Conservation (phyloP, 495 filamentous ascomycete species). For the Lentithecium fluviatile region DNA sequence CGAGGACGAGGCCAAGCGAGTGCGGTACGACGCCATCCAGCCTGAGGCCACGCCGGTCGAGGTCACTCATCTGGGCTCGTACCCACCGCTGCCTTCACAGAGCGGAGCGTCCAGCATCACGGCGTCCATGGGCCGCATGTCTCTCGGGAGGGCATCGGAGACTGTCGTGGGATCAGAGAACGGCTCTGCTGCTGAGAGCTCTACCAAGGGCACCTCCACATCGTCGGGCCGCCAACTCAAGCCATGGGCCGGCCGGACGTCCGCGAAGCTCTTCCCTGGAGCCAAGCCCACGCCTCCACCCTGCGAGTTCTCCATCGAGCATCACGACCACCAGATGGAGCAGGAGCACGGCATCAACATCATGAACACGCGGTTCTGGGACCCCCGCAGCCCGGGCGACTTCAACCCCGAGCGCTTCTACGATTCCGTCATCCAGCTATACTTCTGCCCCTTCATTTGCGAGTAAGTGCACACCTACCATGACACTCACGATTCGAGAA, state of each 20-base stretch:
- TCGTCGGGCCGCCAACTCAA: neutral
- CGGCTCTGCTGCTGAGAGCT: neutral
- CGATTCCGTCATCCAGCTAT: slow-evolving; percentile 26
- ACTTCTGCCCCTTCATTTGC: slow-evolving; percentile 43
- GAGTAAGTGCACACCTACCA: slow-evolving; percentile 28
- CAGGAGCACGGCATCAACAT: slow-evolving; percentile 31
- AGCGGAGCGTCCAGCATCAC: neutral
- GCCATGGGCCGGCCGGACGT: neutral
- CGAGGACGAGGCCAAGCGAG: slow-evolving; percentile 1
- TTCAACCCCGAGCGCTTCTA: slow-evolving; percentile 40
- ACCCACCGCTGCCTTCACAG: slow-evolving; percentile 19
- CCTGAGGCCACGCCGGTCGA: slow-evolving; percentile 5
- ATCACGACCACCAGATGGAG: slow-evolving; percentile 17
- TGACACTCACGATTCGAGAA: neutral
- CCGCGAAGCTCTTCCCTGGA: slow-evolving; percentile 28
- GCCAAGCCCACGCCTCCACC: slow-evolving; percentile 30
- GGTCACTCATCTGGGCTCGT: neutral
- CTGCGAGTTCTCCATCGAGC: slow-evolving; percentile 7
- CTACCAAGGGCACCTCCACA: neutral
- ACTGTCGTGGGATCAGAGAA: neutral
- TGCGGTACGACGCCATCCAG: slow-evolving; percentile 1
- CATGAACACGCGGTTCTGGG: slow-evolving; percentile 39
- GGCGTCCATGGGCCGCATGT: no score
- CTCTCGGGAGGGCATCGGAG: no score
- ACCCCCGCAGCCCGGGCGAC: slow-evolving; percentile 33